Evolutionary conservation across 2,329 filamentous ascomycete genomes (phyloP).

Genomic region (Teratosphaeria destructans): DNA sequence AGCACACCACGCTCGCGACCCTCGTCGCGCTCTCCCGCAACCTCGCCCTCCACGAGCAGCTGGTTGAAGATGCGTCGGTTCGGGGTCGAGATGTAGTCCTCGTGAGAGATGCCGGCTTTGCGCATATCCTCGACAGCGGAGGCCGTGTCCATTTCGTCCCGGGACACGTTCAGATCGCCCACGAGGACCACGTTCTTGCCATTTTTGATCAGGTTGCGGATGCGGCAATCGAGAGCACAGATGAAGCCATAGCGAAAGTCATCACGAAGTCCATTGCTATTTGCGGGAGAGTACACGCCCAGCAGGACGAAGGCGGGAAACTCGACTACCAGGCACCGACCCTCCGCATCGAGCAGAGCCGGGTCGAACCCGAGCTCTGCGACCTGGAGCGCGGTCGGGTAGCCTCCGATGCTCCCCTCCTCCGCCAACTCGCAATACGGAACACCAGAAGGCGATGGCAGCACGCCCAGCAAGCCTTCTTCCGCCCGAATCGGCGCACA

Average conservation of each 20-base stretch:
- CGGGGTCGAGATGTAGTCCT: constrained; percentile 63
- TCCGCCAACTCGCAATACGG: constrained; percentile 65
- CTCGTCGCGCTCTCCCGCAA: constrained; percentile 56
- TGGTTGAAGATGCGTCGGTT: constrained; percentile 75
- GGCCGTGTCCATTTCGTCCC: constrained; percentile 63
- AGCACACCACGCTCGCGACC: constrained; percentile 61
- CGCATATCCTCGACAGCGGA: constrained; percentile 60
- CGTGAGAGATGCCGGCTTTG: constrained; percentile 56
- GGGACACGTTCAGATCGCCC: constrained; percentile 77
- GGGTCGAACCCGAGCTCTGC: constrained; percentile 55
- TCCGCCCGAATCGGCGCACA: constrained; percentile 84
- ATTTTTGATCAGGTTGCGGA: constrained; percentile 69
- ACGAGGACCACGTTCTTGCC: constrained; percentile 80
- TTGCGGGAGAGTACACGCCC: constrained; percentile 85
- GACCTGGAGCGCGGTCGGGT: constrained; percentile 62
- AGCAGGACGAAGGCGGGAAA: constrained; percentile 92
- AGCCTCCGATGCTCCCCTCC: constrained; percentile 76
- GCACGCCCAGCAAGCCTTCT: constrained; percentile 79
- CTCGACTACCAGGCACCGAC: constrained; percentile 80
- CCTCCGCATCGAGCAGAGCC: constrained; percentile 72
- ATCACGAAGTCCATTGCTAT: constrained; percentile 71
- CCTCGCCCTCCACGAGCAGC: constrained; percentile 62
- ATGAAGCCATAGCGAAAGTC: constrained; percentile 76
- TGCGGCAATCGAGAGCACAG: constrained; percentile 65
- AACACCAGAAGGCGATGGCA: constrained; percentile 59